Percentiles rank a stretch among this genome's conserved stretches.
These are phyloP conservation scores for Fusarium tjaetaba DNA, from an alignment of 2,329 filamentous ascomycete genomes.

Conservation along the genomic window DNA sequence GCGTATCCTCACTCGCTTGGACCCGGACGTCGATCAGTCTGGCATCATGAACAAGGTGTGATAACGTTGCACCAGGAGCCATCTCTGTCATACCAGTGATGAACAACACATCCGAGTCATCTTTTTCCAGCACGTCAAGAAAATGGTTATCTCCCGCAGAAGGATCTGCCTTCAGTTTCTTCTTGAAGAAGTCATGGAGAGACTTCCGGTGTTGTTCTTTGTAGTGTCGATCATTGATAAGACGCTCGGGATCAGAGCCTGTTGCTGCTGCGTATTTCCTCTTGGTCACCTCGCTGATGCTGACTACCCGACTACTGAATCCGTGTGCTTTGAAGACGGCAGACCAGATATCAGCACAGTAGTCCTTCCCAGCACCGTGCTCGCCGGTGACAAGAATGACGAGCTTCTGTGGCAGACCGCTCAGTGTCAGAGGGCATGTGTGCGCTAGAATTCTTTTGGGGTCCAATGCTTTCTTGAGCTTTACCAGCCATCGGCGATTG, in stretches of 20 bases:
- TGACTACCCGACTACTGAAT: constrained; percentile 47
- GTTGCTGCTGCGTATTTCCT: constrained; percentile 62
- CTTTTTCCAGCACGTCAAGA: constrained; percentile 53
- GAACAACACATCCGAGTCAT: constrained; percentile 63
- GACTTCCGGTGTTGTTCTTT: constrained; percentile 68
- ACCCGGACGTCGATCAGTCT: constrained; percentile 65
- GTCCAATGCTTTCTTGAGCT: constrained; percentile 61
- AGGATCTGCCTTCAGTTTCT: constrained; percentile 55
- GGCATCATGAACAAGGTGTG: constrained; percentile 63
- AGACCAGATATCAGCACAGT: constrained; percentile 64
- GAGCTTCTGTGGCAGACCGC: constrained; percentile 52
- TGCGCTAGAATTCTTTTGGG: constrained; percentile 63
- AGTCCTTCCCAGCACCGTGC: constrained; percentile 68
- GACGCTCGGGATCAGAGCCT: constrained; percentile 57
- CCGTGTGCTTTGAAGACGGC: constrained; percentile 48
- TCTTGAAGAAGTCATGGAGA: constrained; percentile 62
- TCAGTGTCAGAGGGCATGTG: constrained; percentile 62
- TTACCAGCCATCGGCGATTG: constrained; percentile 60
- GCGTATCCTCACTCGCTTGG: constrained; percentile 51
- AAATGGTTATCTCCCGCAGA: constrained; percentile 63
- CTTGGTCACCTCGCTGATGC: constrained; percentile 58
- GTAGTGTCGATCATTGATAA: constrained; percentile 65
- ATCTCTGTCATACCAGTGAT: constrained; percentile 73
- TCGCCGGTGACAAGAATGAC: constrained; percentile 68
- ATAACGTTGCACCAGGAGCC: constrained; percentile 63